Base-by-base conservation (phyloP, 805 yeast genomes). In the Schizosaccharomyces cryophilus region DNA sequence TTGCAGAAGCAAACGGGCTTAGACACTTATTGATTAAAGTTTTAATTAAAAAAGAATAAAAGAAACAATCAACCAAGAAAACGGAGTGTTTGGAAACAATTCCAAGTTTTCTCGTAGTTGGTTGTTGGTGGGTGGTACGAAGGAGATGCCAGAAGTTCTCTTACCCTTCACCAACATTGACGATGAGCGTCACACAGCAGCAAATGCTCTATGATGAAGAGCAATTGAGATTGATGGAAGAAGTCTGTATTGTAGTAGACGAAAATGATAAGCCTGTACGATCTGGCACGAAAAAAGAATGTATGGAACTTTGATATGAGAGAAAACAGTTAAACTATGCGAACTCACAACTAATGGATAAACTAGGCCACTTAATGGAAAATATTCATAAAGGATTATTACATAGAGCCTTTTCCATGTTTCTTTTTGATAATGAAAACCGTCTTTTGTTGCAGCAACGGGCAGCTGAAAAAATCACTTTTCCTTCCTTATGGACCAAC, bases 371-470 rank as follows among this genome's bases (percentile, higher is more conserved):
- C 65, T 73, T 93, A 61, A 86, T 88, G 95, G 78, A 78, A 55
- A 89, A 89, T 71, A 93, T 93, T 67, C 77, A 88, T 61, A 73
- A 75, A 64, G 98, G 98, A 3, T 76, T 93, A 59, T 76, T 93
- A 63, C 99, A 93, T 73, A 80, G 99, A 66, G 97, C 97, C 0
- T 93, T 93, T 70, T 86, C 95, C 30, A 96, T 89, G n/a, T 93
- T 93, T 67, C 73, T 90, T 61, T 93, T 93, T 75, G 84, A 88
- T 71, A 79, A 79, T 26, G 80, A 85, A 56, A 81, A 82, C 63
- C 78, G 84, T 72, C 77, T 93, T 64, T 76, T 93, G 62, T 76
- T 93, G 66, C 99, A 93, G 74, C 96, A 90, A 74, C 81, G 99
- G 67, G 97, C 99, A 0, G 81, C 82, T 60, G 97, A 93, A 70